Evolutionary conservation across 441 rosid species (phyloP), one percentile per base, ranked within the genome.

Genomic region (Capsella rubella): DNA sequence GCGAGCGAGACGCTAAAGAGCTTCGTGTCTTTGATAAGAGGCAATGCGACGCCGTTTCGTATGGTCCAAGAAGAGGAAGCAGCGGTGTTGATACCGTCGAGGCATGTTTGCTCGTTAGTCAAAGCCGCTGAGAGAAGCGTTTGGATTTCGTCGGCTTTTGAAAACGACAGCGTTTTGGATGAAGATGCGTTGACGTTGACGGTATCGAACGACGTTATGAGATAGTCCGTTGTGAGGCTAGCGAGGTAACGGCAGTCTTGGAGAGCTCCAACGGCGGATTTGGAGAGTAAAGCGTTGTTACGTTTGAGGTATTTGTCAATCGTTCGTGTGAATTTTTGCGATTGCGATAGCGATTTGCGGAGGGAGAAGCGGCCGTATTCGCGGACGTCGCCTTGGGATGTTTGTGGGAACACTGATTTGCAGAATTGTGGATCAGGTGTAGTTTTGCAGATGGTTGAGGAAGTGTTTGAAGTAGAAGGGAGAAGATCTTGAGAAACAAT

Each of bases 1-100:
- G 97, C 96, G 2, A 95, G 79, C 4, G 95, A 90, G 27, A 90
- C 88, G 49, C 97, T 89, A 52, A 81, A 87, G 3, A 93, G 91
- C 72, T 91, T 91, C 2, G 93, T 80, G 59, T 93, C 97, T 53
- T 85, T 87, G 1, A 85, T 66, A 2, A 91, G 52, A 62, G 96
- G 91, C 59, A 65, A 71, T 0, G 88, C 64, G 9, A 95, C 67
- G 28, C 85, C 92, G 49, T 85, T 84, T 46, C 74, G 66, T 60
- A 67, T 29, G 3, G 74, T 72, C 77, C 74, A 72, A 0, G 74
- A 68, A 31, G 71, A 11, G 3, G 87, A 78, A 2, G 93, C 80
- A 9, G 90, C 80, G 14, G 73, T 53, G 8, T 88, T 75, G 4
- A 93, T 15, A 3, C 99, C 90, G 13, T 88, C 91, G 3, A 83